Evolutionary conservation across 2,329 filamentous ascomycete genomes (phyloP), one percentile per base, ranked within the genome.

Genomic region (Monilinia vaccinii-corymbosi): DNA sequence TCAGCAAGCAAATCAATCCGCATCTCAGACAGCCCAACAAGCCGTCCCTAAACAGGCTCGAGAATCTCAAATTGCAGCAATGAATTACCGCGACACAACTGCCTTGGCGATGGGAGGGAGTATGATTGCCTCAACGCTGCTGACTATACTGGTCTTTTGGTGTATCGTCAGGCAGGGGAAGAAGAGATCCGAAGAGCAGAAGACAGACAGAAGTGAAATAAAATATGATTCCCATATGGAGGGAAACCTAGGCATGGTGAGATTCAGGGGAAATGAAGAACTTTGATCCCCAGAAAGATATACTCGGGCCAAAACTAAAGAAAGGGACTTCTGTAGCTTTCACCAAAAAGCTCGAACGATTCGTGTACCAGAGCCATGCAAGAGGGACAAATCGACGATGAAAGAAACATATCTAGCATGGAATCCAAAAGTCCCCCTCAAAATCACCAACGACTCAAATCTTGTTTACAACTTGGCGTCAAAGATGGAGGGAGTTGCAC

Each of bases 51-150:
- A 62, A 10, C 58, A 66, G 52, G 64, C 62, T 16, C 53, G 42
- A 21, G 58, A 61, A 10, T 69, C 75, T 0, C 74, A 76, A 56
- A 73, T 70, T 21, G 67, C 73, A 4, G 74, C 75, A 3, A 71
- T 77, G 1, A 3, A 71, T 77, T 2, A 76, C 75, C 3, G 73
- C 73, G 18, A 76, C 75, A 0, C 74, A 77, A 72, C 71, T 0
- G 75, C 75, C 0, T 61, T 77, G 6, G 75, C 74, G 11, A 73
- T 78, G 21, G 73, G 77, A 4, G 75, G 73, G 16, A 74, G 73
- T 51, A 73, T 77, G 38, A 68, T 77, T 53, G 76, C 73, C n/a
- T 74, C 74, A 3, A 71, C 74, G 1, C 65, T 78, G 23, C 67
- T 78, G 36, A 75, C 73, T 0, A 71, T 76, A 4, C 53, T 73